Evolutionary conservation across 495 filamentous ascomycete species (phyloP).

Genomic region (Hypoxylon perforatum): DNA sequence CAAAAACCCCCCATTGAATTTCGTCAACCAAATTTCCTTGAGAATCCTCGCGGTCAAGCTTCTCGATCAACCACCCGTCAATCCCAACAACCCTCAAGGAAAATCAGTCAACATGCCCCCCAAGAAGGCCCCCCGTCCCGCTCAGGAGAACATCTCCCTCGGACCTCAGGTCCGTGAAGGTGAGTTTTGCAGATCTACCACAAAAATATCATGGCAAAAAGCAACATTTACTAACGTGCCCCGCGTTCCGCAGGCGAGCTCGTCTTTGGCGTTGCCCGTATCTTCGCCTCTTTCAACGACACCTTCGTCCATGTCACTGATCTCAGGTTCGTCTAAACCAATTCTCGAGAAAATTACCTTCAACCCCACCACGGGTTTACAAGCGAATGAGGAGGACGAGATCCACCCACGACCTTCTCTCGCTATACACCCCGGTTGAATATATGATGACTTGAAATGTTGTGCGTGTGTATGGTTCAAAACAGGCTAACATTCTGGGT

Average conservation of each 20-base stretch:
- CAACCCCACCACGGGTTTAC: slow-evolving; percentile 11
- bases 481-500: slow-evolving; percentile 72
- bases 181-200: slow-evolving; percentile 53
- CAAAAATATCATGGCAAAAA: neutral
- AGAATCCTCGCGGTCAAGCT: slow-evolving; percentile 34
- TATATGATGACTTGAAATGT: slow-evolving; percentile 18
- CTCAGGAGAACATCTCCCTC: slow-evolving; percentile 97
- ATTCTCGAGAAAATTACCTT: slow-evolving; percentile 4
- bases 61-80: slow-evolving; percentile 23
- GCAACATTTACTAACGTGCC: slow-evolving; percentile 22
- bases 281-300: slow-evolving; percentile 94
- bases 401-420: slow-evolving; percentile 36
- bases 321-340: slow-evolving; percentile 80
- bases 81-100: slow-evolving; percentile 30
- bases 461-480: slow-evolving; percentile 40
- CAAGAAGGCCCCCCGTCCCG: slow-evolving; percentile 81
- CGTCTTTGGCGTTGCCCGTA: slow-evolving; percentile 98
- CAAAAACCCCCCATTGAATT: slow-evolving; percentile 28
- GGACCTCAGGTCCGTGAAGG: slow-evolving; percentile 94
- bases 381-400: slow-evolving; percentile 33
- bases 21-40: slow-evolving; percentile 3
- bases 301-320: slow-evolving; percentile 98
- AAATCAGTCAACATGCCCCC: slow-evolving; percentile 73
- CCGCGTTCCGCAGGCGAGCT: slow-evolving; percentile 75
- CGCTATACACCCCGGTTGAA: slow-evolving; percentile 28